Evolutionary conservation across 305 asterid species (phyloP), one percentile per base, ranked within the genome.

Genomic region (Ilex paraguariensis): DNA sequence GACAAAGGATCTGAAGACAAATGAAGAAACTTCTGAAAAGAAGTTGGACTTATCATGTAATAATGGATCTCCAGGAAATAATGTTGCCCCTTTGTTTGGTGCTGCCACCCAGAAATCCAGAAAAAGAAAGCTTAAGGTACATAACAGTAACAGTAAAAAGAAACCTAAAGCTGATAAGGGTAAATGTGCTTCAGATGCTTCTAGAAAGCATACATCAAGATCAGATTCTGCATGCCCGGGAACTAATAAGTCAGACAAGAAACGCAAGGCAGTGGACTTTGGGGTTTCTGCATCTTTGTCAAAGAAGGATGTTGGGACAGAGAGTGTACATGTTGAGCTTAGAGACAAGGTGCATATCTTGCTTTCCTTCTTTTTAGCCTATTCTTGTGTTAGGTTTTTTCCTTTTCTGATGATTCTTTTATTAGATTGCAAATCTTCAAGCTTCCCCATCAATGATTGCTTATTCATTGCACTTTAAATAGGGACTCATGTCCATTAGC

Each of bases 291-390:
- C 70, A 63, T 32, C 73, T 70, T 65, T 60, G 21, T 39, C 63
- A 16, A 70, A 73, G 61, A 66, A 65, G 71, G 73, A 71, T 72
- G 66, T 53, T 49, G 63, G 72, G 55, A 59, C 55, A 58, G 77
- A 79, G 60, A 56, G 30, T 73, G 75, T 59, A 56, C 77, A 78
- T 73, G 64, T 58, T 61, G 82, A 66, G 64, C 83, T 66, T 56
- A 82, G 81, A 73, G 87, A 81, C 68, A 81, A 80, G 95, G 96
- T 91, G 50, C 54, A 57, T 58, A 61, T 68, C 54, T 66, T 72
- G 58, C 61, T 68, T 59, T 31, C 21, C 31, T 53, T 58, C 53
- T 14, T 36, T 46, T 67, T 60, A 64, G 51, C 65, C 15, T 21
- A 36, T 62, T 62, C 56, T 54, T 46, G 31, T 39, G 36, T 66